Evolutionary conservation across 2,329 filamentous ascomycete genomes (phyloP), one percentile per base, ranked within the genome.

Genomic region (Curvularia hawaiiensis): DNA sequence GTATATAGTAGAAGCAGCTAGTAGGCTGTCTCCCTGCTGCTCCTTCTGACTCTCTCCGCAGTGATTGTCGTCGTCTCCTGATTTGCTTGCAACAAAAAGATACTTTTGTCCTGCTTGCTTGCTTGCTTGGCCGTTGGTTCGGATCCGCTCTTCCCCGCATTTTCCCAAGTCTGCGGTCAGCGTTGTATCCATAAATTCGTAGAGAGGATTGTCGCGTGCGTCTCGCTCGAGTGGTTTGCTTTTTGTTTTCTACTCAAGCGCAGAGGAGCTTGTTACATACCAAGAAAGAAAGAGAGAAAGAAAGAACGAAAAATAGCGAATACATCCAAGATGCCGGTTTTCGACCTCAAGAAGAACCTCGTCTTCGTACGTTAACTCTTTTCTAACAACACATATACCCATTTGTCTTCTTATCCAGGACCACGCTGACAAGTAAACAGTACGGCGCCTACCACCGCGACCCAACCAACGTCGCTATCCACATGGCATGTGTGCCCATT

Each of bases 401-500:
- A 9, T 38, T 14, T 18, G 5, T 8, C 6, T 22, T 8, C 6
- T 22, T n/a, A 3, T 9, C 16, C 11, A 31, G 18, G 1, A 40
- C 14, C 11, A 10, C 9, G 40, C 50, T 52, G 22, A 52, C 30
- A 35, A 18, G 9, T 3, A 26, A 58, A 18, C 52, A 94, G 90
- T 95, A 95, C 79, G 91, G 90, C 75, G 85, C 90, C 58, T 94
- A 94, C 75, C 91, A 95, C 77, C 86, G 90, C 72, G 87, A 94
- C 75, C 80, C 85, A 83, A 81, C 89, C 75, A 95, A 95, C 72
- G 79, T 93, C 57, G 82, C 81, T 62, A 93, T 95, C 67, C 91
- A 95, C 76, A 89, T 92, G 79, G 79, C 85, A 54, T 93, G 89
- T 73, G 90, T 95, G 50, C 91, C 91, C 26, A 73, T 90, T 56